phyloP scores from a whole-genome alignment of 1,284 basidiomycete species.

The Anthracocystis panici-leucophaei region DNA sequence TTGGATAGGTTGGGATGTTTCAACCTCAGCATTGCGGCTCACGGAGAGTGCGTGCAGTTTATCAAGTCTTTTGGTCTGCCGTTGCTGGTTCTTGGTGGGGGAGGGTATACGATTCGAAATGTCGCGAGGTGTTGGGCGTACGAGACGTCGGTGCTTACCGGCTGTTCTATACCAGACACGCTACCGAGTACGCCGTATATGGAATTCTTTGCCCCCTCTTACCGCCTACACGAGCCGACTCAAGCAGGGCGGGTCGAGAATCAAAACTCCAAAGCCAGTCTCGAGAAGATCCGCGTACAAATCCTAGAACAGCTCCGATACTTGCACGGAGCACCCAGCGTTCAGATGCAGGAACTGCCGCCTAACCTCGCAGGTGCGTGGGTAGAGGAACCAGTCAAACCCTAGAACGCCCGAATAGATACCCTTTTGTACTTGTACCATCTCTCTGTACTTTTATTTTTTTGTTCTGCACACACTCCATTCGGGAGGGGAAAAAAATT shows the following conservation, averaged over 20 bases:
- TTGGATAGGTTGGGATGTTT: conserved; percentile 95
- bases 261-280: conserved; percentile 78
- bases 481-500: neutral
- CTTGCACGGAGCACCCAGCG: conserved; percentile 92
- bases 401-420: neutral
- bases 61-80: conserved; percentile 92
- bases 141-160: conserved; percentile 87
- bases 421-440: conserved; percentile 12
- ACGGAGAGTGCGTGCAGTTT: conserved; percentile 97
- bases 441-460: conserved; percentile 9
- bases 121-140: conserved; percentile 99
- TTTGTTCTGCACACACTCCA: neutral
- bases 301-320: conserved; percentile 93
- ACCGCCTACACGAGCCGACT: conserved; percentile 91
- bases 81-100: conserved; percentile 89
- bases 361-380: conserved; percentile 86
- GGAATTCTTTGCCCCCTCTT: conserved; percentile 90
- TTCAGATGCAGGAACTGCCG: conserved; percentile 95
- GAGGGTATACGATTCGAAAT: conserved; percentile 90
- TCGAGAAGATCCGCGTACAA: conserved; percentile 86
- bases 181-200: conserved; percentile 92
- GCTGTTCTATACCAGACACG: conserved; percentile 81
- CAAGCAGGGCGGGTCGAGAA: conserved; percentile 88
- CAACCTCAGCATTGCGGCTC: conserved; percentile 98
- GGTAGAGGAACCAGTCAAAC: conserved; percentile 75